phyloP scores from a whole-genome alignment of 225 moss, liverwort and hornwort genomes.

The Climacium dendroides region DNA sequence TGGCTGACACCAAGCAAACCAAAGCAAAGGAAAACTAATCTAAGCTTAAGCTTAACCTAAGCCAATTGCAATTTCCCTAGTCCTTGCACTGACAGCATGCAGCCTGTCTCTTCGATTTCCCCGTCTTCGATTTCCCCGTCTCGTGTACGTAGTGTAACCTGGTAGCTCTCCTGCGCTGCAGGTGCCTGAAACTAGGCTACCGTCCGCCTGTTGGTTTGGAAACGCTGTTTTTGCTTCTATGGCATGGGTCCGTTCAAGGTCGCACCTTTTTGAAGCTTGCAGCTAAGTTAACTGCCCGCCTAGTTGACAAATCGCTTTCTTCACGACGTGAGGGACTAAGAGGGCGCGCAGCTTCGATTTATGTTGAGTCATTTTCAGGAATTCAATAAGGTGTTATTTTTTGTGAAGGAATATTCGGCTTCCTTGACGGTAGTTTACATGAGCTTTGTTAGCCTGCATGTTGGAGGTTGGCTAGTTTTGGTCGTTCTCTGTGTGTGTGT shows the following conservation, averaged over 20 bases:
- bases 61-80: no score
- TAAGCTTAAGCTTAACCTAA: not conserved
- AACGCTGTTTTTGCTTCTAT: not conserved
- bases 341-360: not conserved
- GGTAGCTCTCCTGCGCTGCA: not conserved
- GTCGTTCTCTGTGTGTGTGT: not conserved
- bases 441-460: not conserved
- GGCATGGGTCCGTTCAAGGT: not conserved
- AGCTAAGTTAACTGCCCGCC: not conserved
- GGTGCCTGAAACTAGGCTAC: not conserved
- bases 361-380: not conserved
- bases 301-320: not conserved
- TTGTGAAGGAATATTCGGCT: not conserved
- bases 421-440: not conserved
- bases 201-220: not conserved
- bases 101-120: no score
- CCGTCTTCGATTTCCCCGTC: not conserved
- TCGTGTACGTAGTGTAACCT: not conserved
- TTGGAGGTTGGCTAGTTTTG: not conserved
- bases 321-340: not conserved
- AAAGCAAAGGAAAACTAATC: not conserved
- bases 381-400: not conserved
- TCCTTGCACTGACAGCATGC: not conserved
- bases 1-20: conserved; percentile 1
- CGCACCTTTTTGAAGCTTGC: not conserved